Percentiles rank a stretch among this genome's conserved stretches.
Conservation (phyloP, 805 yeast genomes). For the Nakazawaea molendinolei region DNA sequence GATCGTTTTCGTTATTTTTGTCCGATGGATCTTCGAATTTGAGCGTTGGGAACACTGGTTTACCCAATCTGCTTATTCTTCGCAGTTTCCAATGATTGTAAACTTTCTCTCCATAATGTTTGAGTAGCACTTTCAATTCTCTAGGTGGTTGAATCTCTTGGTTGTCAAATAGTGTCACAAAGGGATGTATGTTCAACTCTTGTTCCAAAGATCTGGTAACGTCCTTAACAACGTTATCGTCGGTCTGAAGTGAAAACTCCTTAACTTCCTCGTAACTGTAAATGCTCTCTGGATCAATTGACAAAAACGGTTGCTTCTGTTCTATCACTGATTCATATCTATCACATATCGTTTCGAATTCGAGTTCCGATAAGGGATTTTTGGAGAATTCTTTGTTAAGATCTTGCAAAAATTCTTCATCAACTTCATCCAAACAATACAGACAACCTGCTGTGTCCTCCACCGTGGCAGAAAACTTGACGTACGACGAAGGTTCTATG, state of each 20-base stretch:
- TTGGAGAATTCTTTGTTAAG: slow-evolving; percentile 32
- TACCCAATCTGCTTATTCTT: slow-evolving; percentile 64
- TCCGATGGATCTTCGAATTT: slow-evolving; percentile 84
- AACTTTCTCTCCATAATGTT: slow-evolving; percentile 54
- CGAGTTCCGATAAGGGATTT: slow-evolving; percentile 59
- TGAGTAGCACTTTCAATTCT: slow-evolving; percentile 40
- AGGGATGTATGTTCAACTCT: slow-evolving; percentile 48
- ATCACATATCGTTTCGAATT: slow-evolving; percentile 75
- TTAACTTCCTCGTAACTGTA: slow-evolving; percentile 64
- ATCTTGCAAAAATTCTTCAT: slow-evolving; percentile 56
- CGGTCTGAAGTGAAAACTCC: slow-evolving; percentile 36
- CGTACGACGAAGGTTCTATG: slow-evolving; percentile 68
- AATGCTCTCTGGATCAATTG: slow-evolving; percentile 79
- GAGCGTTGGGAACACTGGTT: slow-evolving; percentile 63
- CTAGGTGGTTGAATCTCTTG: slow-evolving; percentile 33
- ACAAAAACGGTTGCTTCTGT: slow-evolving; percentile 81
- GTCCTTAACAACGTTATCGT: slow-evolving; percentile 43
- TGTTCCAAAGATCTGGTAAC: slow-evolving; percentile 52
- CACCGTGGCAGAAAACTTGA: slow-evolving; percentile 89
- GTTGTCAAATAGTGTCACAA: slow-evolving; percentile 54
- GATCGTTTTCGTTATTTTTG: slow-evolving; percentile 90
- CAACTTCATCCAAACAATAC: slow-evolving; percentile 87
- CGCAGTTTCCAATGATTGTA: slow-evolving; percentile 81
- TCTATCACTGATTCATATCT: slow-evolving; percentile 67
- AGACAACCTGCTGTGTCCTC: slow-evolving; percentile 86